Conservation (phyloP, 768 basidiomycete species). For the Lentinula raphanica region DNA sequence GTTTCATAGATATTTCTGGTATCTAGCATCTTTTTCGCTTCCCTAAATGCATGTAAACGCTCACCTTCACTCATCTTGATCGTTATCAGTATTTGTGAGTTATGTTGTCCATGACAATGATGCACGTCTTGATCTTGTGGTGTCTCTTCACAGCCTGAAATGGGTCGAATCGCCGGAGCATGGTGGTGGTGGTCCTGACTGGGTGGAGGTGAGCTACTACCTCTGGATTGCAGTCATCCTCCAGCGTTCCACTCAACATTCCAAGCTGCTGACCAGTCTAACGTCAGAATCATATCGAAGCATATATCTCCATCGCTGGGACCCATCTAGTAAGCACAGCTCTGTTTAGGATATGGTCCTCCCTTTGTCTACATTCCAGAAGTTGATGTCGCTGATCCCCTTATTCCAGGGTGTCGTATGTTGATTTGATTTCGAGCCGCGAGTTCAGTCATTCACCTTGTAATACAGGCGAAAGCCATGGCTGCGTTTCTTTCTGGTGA, state of each 20-base stretch:
- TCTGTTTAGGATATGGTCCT: background rate
- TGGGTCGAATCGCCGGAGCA: conserved; percentile 90
- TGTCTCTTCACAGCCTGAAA: conserved; percentile 64
- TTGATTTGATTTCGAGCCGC: background rate
- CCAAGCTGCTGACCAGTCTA: background rate
- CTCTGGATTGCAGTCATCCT: background rate
- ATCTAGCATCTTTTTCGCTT: background rate
- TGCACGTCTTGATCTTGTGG: background rate
- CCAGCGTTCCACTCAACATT: conserved; percentile 1
- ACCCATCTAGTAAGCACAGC: conserved; percentile 69
- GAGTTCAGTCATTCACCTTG: background rate
- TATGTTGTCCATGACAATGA: background rate
- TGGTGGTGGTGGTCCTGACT: conserved; percentile 76
- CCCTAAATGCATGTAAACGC: background rate
- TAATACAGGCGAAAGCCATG: conserved; percentile 77
- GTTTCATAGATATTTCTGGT: conserved; percentile 44
- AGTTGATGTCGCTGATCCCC: background rate
- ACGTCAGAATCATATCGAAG: conserved; percentile 75
- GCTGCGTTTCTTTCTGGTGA: conserved; percentile 86
- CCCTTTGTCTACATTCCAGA: background rate
- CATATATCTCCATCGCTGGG: conserved; percentile 79
- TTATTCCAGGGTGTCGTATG: conserved; percentile 65
- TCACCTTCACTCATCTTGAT: conserved; percentile 8
- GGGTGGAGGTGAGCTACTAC: conserved; percentile 73
- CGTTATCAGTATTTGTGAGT: conserved; percentile 77